phyloP scores from a whole-genome alignment of 345 rosid genomes.

The Acer saccharum region DNA sequence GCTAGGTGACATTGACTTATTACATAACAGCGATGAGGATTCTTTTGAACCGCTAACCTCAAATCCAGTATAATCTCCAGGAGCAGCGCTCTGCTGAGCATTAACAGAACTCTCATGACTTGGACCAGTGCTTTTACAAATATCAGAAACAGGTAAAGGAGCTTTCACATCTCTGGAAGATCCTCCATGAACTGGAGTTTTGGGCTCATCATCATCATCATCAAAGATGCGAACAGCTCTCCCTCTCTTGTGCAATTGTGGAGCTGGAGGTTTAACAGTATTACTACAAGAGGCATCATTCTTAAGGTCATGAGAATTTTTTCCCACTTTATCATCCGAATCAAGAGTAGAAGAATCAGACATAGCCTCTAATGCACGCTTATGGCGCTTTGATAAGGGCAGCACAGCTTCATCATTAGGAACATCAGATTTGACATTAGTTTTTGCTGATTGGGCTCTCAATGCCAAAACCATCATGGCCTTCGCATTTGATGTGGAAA shows the following conservation, averaged over 20 bases:
- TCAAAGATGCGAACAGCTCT: slow-evolving; percentile 73
- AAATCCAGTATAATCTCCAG: slow-evolving; percentile 31
- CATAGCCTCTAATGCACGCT: slow-evolving; percentile 64
- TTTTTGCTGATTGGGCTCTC: slow-evolving; percentile 41
- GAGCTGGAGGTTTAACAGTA: slow-evolving; percentile 36
- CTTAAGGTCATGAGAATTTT: slow-evolving; percentile 39
- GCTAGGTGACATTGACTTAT: slow-evolving; percentile 35
- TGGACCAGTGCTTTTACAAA: slow-evolving; percentile 34
- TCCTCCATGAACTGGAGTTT: slow-evolving; percentile 85
- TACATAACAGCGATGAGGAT: slow-evolving; percentile 30
- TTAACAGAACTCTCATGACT: slow-evolving; percentile 29
- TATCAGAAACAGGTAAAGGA: slow-evolving; percentile 33
- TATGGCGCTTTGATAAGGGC: slow-evolving; percentile 56
- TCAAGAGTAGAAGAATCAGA: slow-evolving; percentile 46
- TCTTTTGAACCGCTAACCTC: slow-evolving; percentile 40
- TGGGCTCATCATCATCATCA: slow-evolving; percentile 68
- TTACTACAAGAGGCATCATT: slow-evolving; percentile 35
- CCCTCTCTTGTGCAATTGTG: slow-evolving; percentile 59
- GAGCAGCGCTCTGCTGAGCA: slow-evolving; percentile 32
- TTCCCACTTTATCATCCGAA: slow-evolving; percentile 45
- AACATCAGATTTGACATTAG: slow-evolving; percentile 36
- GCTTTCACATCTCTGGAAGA: slow-evolving; percentile 37
- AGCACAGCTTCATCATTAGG: slow-evolving; percentile 63
- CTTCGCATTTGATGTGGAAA: slow-evolving; percentile 28
- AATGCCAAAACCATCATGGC: slow-evolving; percentile 44